Evolutionary conservation across 1,284 basidiomycete species (phyloP).

Genomic region (Exobasidium rhododendri): DNA sequence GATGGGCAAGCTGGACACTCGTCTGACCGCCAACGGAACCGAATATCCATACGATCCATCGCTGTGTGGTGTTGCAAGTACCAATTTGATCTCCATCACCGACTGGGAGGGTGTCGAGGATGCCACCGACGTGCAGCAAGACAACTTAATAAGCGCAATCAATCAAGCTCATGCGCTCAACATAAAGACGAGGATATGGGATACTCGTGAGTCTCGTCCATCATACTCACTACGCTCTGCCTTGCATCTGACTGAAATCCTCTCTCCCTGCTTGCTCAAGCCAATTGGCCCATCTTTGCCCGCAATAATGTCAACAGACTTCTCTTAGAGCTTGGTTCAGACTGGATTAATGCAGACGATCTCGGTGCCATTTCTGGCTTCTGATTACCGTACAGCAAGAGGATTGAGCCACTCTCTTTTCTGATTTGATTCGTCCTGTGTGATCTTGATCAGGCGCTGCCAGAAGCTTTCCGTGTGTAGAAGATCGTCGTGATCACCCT

Average conservation of each 20-base stretch:
- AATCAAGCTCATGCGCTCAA: conserved; percentile 16
- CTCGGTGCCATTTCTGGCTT: conserved; percentile 26
- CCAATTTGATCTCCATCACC: conserved; percentile 9
- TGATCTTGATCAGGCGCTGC: neutral
- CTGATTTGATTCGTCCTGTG: neutral
- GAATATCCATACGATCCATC: conserved; percentile 31
- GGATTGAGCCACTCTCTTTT: neutral
- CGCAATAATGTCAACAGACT: conserved; percentile 31
- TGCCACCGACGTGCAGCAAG: conserved; percentile 14
- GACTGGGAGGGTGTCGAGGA: conserved; percentile 24
- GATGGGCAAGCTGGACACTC: conserved; percentile 24
- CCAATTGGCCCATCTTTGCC: conserved; percentile 30
- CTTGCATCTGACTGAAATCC: conserved; percentile 15
- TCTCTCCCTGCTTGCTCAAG: too few species aligned
- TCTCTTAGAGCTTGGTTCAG: conserved; percentile 25
- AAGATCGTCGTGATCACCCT: conserved; percentile 10
- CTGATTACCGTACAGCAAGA: conserved; percentile 9
- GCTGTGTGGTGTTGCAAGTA: conserved; percentile 29
- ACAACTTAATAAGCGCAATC: conserved; percentile 16
- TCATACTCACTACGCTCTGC: neutral
- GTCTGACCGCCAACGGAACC: conserved; percentile 18
- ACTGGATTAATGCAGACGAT: conserved; percentile 42
- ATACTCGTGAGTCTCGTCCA: conserved; percentile 18
- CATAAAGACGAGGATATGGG: conserved; percentile 24
- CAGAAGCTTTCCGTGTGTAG: conserved; percentile 2